phyloP scores from a whole-genome alignment of 2,329 filamentous ascomycete genomes.

The Fusarium sp. region DNA sequence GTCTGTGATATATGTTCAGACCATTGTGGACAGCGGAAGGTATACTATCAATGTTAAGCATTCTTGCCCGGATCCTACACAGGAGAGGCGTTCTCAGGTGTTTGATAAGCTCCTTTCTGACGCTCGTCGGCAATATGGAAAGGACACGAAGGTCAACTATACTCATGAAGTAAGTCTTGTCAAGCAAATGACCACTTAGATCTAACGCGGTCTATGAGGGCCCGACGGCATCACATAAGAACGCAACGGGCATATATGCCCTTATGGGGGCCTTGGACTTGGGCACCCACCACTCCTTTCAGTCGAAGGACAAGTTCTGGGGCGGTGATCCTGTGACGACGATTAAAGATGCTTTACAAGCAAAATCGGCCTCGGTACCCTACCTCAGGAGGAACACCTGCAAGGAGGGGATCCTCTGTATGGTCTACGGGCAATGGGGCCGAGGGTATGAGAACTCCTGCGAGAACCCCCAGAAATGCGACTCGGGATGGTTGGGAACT shows the following conservation, averaged over 20 bases:
- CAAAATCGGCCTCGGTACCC: background rate
- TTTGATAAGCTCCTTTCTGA: background rate
- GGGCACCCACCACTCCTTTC: fast-evolving
- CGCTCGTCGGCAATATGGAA: background rate
- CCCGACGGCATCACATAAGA: background rate
- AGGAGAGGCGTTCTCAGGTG: background rate
- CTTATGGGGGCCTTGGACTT: background rate
- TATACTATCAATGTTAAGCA: background rate
- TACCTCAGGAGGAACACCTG: background rate
- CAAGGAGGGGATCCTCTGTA: background rate
- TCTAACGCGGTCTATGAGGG: background rate
- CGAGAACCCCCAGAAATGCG: background rate
- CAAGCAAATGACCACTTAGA: background rate
- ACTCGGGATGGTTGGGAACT: background rate
- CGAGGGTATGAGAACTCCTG: background rate
- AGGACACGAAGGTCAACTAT: background rate
- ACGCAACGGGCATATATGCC: background rate
- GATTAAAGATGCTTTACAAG: background rate
- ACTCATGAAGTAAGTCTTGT: background rate
- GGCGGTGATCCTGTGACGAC: background rate
- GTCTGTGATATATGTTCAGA: background rate
- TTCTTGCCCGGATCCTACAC: fast-evolving
- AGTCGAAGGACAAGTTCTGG: background rate
- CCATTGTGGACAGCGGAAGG: background rate
- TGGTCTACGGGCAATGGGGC: background rate